These are phyloP conservation scores for Cornus suecica DNA, from an alignment of 148 eudicot genomes.

Conservation along the genomic window DNA sequence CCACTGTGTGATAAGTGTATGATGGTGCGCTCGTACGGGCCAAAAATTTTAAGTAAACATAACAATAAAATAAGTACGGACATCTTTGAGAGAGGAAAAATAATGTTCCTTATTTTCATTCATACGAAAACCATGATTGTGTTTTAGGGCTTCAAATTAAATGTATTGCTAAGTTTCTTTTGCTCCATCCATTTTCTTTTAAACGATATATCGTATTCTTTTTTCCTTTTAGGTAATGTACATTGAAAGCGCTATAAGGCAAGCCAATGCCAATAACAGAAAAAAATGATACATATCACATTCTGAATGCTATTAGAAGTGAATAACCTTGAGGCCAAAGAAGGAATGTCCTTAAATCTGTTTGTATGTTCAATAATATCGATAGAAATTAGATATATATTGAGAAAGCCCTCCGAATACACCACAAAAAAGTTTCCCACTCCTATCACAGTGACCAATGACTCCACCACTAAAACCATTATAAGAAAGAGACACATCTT, in stretches of 20 bases:
- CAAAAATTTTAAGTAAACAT: too few species aligned
- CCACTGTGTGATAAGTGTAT: too few species aligned
- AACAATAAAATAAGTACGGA: too few species aligned
- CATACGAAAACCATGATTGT: background rate
- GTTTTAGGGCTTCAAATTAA: background rate
- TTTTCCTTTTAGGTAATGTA: too few species aligned
- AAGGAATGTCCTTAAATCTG: background rate
- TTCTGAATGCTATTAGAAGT: background rate
- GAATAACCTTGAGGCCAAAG: background rate
- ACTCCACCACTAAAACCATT: background rate
- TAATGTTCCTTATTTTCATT: too few species aligned
- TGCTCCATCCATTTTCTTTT: background rate
- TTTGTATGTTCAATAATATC: background rate
- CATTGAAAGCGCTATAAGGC: too few species aligned
- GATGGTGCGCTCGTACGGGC: too few species aligned
- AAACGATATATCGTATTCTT: background rate
- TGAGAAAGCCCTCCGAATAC: background rate
- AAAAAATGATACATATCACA: too few species aligned
- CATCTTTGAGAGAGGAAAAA: too few species aligned
- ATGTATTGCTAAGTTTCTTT: background rate
- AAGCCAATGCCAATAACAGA: too few species aligned
- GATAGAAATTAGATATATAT: background rate
- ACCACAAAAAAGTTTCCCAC: background rate
- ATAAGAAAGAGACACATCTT: too few species aligned
- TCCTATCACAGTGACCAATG: background rate